These are phyloP conservation scores for Beauveria sp. DNA, from an alignment of 2,329 filamentous ascomycete genomes.

Conservation along the genomic window DNA sequence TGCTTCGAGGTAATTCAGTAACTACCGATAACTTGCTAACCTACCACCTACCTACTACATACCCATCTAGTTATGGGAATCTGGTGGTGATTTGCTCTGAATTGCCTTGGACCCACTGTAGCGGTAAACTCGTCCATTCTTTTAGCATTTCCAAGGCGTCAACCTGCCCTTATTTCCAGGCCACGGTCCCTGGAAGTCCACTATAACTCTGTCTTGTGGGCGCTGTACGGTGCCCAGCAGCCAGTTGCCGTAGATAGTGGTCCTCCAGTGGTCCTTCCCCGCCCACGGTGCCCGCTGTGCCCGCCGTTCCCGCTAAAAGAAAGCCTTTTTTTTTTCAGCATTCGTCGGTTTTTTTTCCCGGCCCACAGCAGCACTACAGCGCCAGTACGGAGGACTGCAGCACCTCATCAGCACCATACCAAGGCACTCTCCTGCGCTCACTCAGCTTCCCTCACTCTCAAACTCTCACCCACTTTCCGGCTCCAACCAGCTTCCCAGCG, in stretches of 20 bases:
- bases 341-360: not conserved
- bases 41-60: too few relatives aligned
- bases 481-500: not conserved
- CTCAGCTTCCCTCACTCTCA: not conserved
- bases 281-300: not conserved
- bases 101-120: too few relatives aligned
- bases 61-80: too few relatives aligned
- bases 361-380: not conserved
- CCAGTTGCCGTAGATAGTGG: not conserved
- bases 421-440: too few relatives aligned
- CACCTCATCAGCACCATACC: too few relatives aligned
- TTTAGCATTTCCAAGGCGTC: not conserved
- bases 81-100: too few relatives aligned
- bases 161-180: not conserved
- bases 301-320: constrained; percentile 4
- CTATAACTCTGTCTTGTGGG: not conserved
- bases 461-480: not conserved
- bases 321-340: not conserved
- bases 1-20: not conserved
- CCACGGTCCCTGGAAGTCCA: not conserved
- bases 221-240: not conserved
- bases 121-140: too few relatives aligned
- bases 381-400: too few relatives aligned
- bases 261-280: not conserved
- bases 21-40: too few relatives aligned